These are phyloP conservation scores for Pholiota adiposa DNA, from an alignment of 1,284 basidiomycete genomes.

Conservation along the genomic window DNA sequence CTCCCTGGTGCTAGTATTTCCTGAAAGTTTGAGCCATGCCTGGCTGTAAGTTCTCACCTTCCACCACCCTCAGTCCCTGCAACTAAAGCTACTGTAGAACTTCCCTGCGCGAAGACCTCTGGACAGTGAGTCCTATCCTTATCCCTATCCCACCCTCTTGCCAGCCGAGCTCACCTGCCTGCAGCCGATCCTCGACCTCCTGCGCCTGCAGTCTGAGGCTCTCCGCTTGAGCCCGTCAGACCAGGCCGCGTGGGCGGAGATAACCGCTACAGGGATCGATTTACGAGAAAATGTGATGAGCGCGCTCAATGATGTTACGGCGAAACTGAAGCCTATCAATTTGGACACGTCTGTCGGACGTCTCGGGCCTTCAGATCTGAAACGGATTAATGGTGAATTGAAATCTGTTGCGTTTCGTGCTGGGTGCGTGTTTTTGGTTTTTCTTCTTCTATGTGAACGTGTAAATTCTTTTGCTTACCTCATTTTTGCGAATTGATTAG, in stretches of 20 bases:
- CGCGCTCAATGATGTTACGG: conserved; percentile 37
- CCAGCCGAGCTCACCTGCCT: too few relatives aligned
- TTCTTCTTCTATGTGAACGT: too few relatives aligned
- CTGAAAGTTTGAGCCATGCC: conserved; percentile 68
- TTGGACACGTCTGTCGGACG: conserved; percentile 59
- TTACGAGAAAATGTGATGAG: conserved; percentile 30
- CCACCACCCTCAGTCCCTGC: background rate
- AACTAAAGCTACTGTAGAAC: conserved; percentile 25
- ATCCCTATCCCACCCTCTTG: too few relatives aligned
- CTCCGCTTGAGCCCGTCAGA: conserved; percentile 36
- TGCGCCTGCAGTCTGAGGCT: conserved; percentile 37
- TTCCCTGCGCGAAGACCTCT: conserved; percentile 45
- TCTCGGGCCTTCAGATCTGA: conserved; percentile 57
- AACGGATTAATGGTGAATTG: conserved; percentile 47
- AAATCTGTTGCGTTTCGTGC: conserved; percentile 44
- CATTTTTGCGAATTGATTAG: conserved; percentile 29
- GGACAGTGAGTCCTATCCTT: conserved; percentile 39
- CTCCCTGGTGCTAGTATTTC: conserved; percentile 68
- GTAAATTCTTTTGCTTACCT: too few relatives aligned
- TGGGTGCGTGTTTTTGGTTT: conserved; percentile 42
- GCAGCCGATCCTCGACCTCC: conserved; percentile 33
- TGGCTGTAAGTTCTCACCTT: conserved; percentile 38
- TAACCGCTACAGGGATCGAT: conserved; percentile 32
- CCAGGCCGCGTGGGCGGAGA: conserved; percentile 31
- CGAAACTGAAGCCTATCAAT: conserved; percentile 50